Percentiles rank a stretch among this genome's conserved stretches.
These are phyloP conservation scores for Melanopsichium pennsylvanicum DNA, from an alignment of 1,284 basidiomycete genomes.

Conservation along the genomic window DNA sequence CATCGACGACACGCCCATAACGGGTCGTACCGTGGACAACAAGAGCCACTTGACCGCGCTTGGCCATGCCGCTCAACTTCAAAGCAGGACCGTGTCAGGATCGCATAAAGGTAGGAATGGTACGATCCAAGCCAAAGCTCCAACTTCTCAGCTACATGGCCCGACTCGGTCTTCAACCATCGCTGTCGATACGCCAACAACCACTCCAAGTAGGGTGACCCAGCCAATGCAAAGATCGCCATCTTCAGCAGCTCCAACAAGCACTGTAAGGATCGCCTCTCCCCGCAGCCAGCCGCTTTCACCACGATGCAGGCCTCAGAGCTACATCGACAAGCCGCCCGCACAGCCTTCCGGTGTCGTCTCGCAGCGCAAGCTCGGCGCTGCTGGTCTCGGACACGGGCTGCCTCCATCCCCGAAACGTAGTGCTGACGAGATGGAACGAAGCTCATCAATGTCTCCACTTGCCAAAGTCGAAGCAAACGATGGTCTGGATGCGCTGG, in stretches of 20 bases:
- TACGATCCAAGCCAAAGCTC: slow-evolving; percentile 9
- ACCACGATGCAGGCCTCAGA: slow-evolving; percentile 21
- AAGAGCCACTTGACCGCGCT: slow-evolving; percentile 38
- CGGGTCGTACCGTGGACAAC: slow-evolving; percentile 15
- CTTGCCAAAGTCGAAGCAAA: slow-evolving; percentile 1
- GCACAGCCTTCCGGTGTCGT: slow-evolving; percentile 16
- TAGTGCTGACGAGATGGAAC: slow-evolving; percentile 35
- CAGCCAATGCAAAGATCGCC: neutral
- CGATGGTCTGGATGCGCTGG: neutral
- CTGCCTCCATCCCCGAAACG: slow-evolving; percentile 24
- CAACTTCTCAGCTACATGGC: neutral
- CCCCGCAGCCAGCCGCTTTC: slow-evolving; percentile 14
- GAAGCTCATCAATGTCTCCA: slow-evolving; percentile 12
- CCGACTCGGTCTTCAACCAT: slow-evolving; percentile 10
- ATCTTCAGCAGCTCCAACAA: neutral
- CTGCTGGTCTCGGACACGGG: slow-evolving; percentile 14
- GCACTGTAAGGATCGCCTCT: neutral
- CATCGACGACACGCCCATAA: slow-evolving; percentile 29
- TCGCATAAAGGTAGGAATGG: neutral
- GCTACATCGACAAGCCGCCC: slow-evolving; percentile 26
- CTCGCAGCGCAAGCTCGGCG: slow-evolving; percentile 21
- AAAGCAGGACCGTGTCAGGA: slow-evolving; percentile 10
- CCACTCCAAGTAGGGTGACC: neutral
- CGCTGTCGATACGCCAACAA: neutral
- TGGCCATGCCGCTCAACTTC: slow-evolving; percentile 36